Percentiles rank a stretch among this genome's conserved stretches.
phyloP scores from a whole-genome alignment of 2,329 filamentous ascomycete genomes.

The Monilinia polystroma region DNA sequence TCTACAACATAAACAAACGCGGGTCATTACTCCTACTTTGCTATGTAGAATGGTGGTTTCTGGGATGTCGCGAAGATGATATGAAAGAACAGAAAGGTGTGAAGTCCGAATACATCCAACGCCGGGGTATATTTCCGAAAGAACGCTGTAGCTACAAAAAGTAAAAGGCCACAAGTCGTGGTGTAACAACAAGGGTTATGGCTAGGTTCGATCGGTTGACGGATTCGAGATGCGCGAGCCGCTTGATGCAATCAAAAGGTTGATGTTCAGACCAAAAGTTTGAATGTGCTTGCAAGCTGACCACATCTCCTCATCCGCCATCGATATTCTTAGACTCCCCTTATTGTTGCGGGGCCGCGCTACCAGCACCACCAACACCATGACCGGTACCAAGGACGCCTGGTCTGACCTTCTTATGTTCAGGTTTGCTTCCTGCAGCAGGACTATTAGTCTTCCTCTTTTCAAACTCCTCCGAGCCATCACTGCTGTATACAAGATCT shows the following conservation, averaged over 20 bases:
- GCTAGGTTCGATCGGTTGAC: background rate
- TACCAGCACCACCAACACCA: background rate
- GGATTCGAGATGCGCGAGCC: background rate
- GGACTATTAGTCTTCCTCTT: background rate
- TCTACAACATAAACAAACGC: background rate
- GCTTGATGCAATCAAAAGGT: background rate
- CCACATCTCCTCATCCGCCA: background rate
- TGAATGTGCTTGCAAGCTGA: background rate
- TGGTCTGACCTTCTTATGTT: background rate
- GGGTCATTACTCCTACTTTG: background rate
- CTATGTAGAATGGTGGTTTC: background rate
- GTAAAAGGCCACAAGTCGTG: background rate
- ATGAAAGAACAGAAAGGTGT: background rate
- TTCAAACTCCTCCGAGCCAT: background rate
- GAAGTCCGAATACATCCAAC: background rate
- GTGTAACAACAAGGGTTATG: background rate
- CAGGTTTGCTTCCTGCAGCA: background rate
- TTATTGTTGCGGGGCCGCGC: background rate
- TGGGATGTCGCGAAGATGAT: background rate
- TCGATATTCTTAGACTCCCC: background rate
- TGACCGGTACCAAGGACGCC: background rate
- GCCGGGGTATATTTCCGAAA: conserved; percentile 13
- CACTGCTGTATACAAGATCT: background rate
- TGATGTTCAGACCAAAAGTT: background rate
- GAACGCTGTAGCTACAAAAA: background rate